Conservation (phyloP, 441 rosid species). For the Syzygium malaccense region DNA sequence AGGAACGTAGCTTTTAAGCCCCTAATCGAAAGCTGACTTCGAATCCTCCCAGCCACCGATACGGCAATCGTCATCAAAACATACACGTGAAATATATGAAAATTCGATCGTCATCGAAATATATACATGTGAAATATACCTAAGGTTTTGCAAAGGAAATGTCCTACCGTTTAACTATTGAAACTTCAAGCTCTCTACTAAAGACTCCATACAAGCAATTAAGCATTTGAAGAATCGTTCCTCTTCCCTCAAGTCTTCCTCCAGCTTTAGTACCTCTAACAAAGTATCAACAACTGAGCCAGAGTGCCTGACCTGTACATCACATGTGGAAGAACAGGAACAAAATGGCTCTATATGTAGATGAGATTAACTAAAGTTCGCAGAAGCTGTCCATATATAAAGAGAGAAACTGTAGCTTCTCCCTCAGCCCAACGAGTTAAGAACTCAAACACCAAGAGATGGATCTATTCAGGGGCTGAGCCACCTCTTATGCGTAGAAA, state of each 20-base stretch:
- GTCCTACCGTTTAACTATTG: neutral
- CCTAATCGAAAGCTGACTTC: neutral
- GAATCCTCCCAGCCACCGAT: neutral
- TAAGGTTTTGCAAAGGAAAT: neutral
- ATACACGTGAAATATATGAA: neutral
- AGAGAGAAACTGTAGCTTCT: neutral
- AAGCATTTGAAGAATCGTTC: neutral
- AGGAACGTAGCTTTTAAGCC: neutral
- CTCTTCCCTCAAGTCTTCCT: neutral
- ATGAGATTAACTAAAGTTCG: neutral
- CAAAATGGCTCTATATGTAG: neutral
- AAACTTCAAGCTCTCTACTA: neutral
- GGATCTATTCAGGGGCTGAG: neutral
- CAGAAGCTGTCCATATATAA: neutral
- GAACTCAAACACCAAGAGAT: neutral
- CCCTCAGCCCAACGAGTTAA: neutral
- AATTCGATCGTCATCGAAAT: neutral
- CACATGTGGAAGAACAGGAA: neutral
- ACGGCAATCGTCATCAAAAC: neutral
- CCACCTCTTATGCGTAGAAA: neutral
- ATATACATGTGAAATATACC: neutral
- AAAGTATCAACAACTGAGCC: neutral
- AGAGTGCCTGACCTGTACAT: neutral
- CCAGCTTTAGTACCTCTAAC: neutral
- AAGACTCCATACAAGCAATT: neutral